A percentile compares a stretch with the other conserved stretches of the same genome.
These are phyloP conservation scores for Exophiala aquamarina DNA, from an alignment of 2,329 filamentous ascomycete species.

Conservation along the genomic window DNA sequence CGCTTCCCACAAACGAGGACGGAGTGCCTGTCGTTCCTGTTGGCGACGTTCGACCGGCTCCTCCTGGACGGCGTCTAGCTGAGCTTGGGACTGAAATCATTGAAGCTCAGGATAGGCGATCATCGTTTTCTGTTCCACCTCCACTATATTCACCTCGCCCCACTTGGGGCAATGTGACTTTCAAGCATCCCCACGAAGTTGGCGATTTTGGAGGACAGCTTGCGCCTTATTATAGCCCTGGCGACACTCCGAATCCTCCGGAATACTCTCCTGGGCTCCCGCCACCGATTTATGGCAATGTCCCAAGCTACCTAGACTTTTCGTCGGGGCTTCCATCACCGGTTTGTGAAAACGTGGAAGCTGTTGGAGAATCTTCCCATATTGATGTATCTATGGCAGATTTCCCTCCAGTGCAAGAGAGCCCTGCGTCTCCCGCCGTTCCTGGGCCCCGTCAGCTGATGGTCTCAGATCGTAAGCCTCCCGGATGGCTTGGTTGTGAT, in stretches of 20 bases:
- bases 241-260: background rate
- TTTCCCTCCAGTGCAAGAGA: background rate
- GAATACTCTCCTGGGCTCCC: background rate
- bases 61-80: conserved; percentile 4
- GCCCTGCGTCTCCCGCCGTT: too few relatives aligned
- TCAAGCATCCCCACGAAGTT: conserved; percentile 14
- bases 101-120: background rate
- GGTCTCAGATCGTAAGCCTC: too few relatives aligned
- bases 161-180: background rate
- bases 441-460: too few relatives aligned
- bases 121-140: conserved; percentile 5
- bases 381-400: background rate
- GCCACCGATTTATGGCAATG: conserved; percentile 2
- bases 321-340: background rate
- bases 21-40: background rate
- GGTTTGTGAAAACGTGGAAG: background rate
- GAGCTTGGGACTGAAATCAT: background rate
- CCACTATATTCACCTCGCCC: conserved; percentile 10
- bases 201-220: background rate
- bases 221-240: background rate
- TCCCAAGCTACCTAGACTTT: background rate
- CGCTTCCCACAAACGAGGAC: background rate
- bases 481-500: too few relatives aligned
- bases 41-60: conserved; percentile 4
- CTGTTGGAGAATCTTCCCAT: background rate